Evolutionary conservation across 148 eudicot genomes (phyloP), one percentile per base, ranked within the genome.

Genomic region (Vaccinium macrocarpon): DNA sequence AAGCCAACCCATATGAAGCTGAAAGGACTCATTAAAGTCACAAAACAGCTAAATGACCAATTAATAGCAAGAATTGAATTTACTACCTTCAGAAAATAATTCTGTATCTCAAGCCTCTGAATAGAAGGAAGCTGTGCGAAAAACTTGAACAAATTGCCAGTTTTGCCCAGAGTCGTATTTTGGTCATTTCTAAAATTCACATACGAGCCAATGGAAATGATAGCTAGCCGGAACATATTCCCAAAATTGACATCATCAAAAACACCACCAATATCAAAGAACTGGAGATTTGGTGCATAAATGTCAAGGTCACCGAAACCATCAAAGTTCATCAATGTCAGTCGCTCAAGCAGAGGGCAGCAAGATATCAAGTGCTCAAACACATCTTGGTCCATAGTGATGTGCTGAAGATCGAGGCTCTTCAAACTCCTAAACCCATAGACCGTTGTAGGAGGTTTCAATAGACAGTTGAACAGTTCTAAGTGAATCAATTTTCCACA

Each of bases 391-490:
- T 93, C 91, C 93, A 93, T 86, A 76, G 95, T 94, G 66, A 94
- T 89, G 80, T 94, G 98, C 91, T 92, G 98, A 86, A 94, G 95
- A 89, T 94, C 96, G 82, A 94, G 96, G 87, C 93, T 93, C 86
- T 90, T 93, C 86, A 94, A 90, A 83, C 84, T 87, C 80, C 81
- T 90, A 89, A 94, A 93, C 55, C 96, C 96, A 61, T 80, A 81
- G 81, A 93, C 91, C 42, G 84, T 78, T 56, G 82, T 9, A 19
- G 95, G 93, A 50, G 91, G 90, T 77, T 82, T 92, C 79, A 94
- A 74, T 76, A 91, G 86, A 86, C 98, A 93, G 82, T 94, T 94
- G 85, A 94, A 94, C 56, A 94, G 89, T 85, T 94, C 98, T 84
- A 94, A 84, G 87, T 94, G 98, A 74, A 89, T 80, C 78, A 94